Conservation (phyloP, 2,329 filamentous ascomycete genomes). For the Penicillium sp. region DNA sequence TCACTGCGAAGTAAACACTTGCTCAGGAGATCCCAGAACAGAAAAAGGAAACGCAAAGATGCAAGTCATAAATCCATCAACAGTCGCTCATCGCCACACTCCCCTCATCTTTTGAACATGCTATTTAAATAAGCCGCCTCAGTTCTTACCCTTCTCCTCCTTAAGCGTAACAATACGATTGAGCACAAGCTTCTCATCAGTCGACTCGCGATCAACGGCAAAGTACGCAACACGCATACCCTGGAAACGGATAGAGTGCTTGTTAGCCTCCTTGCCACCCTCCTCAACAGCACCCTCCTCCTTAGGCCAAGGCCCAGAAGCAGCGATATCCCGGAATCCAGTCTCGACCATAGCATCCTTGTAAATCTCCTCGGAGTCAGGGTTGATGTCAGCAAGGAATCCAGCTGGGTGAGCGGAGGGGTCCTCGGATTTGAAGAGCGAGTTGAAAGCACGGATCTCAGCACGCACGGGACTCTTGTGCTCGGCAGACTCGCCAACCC, state of each 20-base stretch:
- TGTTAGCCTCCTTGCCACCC: conserved; percentile 47
- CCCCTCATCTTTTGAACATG: not conserved
- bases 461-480: conserved; percentile 62
- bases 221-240: conserved; percentile 74
- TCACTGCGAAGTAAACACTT: not conserved
- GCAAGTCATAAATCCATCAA: conserved; percentile 21
- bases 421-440: conserved; percentile 83
- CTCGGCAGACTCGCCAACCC: conserved; percentile 72
- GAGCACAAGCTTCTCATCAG: conserved; percentile 76
- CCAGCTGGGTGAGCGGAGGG: conserved; percentile 76
- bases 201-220: conserved; percentile 72
- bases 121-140: not conserved
- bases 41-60: conserved; percentile 10
- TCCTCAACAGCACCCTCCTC: conserved; percentile 59
- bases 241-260: conserved; percentile 84
- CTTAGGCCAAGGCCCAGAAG: conserved; percentile 78
- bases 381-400: conserved; percentile 82
- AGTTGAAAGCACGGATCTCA: conserved; percentile 76
- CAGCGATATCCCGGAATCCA: conserved; percentile 76
- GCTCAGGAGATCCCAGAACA: not conserved
- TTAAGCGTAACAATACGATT: conserved; percentile 92
- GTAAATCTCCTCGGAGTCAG: conserved; percentile 79
- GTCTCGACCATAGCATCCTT: conserved; percentile 76
- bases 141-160: conserved; percentile 53
- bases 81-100: not conserved